Evolutionary conservation across 192 early-diverging fungal genomes (phyloP).

Genomic region (Obelidium mucronatum): DNA sequence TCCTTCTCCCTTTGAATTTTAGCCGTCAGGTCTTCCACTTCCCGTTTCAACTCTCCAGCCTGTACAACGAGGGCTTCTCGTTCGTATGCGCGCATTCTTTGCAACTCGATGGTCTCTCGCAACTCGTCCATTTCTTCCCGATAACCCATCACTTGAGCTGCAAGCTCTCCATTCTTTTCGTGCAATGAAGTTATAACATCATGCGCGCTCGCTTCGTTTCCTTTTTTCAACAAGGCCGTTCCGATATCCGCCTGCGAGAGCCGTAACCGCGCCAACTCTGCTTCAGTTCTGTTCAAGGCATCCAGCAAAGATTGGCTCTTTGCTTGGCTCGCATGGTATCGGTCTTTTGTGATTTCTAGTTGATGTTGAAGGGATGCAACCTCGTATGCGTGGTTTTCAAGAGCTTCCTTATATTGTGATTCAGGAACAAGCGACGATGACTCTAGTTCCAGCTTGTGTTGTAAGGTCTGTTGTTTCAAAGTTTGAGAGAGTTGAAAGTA

Average conservation of each 20-base stretch:
- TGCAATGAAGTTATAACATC: conserved; percentile 9
- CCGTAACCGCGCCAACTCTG: conserved; percentile 18
- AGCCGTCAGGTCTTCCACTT: background rate
- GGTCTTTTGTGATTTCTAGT: conserved; percentile 26
- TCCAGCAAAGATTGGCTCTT: conserved; percentile 15
- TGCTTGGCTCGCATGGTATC: conserved; percentile 23
- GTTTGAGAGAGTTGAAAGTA: background rate
- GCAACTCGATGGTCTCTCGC: background rate
- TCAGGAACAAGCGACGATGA: background rate
- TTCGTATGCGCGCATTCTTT: background rate
- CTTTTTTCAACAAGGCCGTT: conserved; percentile 17
- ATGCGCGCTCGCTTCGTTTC: background rate
- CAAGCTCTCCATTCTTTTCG: conserved; percentile 13
- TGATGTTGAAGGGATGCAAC: conserved; percentile 9
- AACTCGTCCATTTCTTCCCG: background rate
- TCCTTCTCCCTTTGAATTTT: conserved; percentile 26
- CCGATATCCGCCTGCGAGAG: conserved; percentile 29
- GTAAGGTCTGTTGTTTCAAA: background rate
- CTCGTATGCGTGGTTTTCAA: background rate
- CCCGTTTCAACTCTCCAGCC: conserved; percentile 12
- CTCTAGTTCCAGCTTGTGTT: background rate
- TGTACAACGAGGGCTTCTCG: background rate
- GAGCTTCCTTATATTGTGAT: background rate
- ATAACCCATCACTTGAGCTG: background rate
- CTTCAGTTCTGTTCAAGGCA: conserved; percentile 18